Conservation (phyloP, 2,329 filamentous ascomycete genomes). For the Ophiostoma perfectum region DNA sequence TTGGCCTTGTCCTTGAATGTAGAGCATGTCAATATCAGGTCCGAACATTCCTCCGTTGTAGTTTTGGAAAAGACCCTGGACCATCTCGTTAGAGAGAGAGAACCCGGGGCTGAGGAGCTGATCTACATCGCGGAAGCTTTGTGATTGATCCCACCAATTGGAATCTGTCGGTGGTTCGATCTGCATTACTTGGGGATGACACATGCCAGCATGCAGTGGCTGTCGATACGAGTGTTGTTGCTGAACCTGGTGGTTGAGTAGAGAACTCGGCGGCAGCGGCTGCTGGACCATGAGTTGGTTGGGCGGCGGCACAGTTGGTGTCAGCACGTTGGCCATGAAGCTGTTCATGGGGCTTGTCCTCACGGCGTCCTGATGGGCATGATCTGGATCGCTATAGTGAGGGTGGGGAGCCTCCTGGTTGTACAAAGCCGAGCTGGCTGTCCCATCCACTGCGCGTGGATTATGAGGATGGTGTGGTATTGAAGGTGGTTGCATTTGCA, state of each 20-base stretch:
- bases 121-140: neutral
- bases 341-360: neutral
- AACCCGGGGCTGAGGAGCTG: neutral
- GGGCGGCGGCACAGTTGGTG: neutral
- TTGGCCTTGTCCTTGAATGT: neutral
- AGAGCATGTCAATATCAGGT: neutral
- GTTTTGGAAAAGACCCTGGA: neutral
- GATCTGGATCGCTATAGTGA: neutral
- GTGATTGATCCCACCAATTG: conserved; percentile 1
- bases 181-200: neutral
- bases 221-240: neutral
- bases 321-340: neutral
- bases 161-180: neutral
- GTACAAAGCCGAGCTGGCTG: neutral
- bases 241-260: neutral
- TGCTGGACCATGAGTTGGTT: neutral
- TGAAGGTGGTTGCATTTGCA: neutral
- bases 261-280: neutral
- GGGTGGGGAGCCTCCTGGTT: neutral
- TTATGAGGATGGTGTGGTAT: neutral
- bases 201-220: too few relatives aligned
- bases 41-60: neutral
- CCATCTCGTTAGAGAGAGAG: neutral
- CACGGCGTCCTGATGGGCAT: neutral
- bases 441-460: neutral